Evolutionary conservation across 257 asterid genomes (phyloP).

Genomic region (Solanum raphanifolium): DNA sequence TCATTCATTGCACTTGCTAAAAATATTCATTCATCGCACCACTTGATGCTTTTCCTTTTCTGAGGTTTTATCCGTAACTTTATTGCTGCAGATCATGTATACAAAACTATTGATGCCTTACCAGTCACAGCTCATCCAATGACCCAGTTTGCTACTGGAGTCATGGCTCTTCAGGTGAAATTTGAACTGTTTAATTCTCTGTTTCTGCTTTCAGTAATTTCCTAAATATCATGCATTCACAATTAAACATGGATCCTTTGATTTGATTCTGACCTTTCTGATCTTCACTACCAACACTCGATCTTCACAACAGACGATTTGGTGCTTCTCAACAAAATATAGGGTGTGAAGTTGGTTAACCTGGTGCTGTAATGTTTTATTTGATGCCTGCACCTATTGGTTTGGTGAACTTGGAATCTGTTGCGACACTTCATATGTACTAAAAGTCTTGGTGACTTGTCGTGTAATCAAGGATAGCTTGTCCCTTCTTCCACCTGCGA

Average conservation of each 20-base stretch:
- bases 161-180: conserved; percentile 93
- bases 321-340: neutral
- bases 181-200: conserved; percentile 2
- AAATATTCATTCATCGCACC: neutral
- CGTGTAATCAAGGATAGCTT: neutral
- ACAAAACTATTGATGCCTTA: conserved; percentile 64
- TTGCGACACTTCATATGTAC: neutral
- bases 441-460: neutral
- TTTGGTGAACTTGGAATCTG: neutral
- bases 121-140: conserved; percentile 84
- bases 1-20: neutral
- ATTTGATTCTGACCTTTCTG: neutral
- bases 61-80: conserved; percentile 3
- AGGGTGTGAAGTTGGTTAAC: neutral
- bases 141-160: conserved; percentile 95
- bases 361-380: neutral
- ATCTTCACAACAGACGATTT: neutral
- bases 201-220: neutral
- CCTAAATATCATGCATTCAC: neutral
- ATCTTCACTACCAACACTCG: neutral
- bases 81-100: conserved; percentile 72
- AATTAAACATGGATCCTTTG: neutral
- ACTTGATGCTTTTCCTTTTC: neutral
- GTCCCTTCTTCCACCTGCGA: neutral
- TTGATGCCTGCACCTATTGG: neutral